Percentiles rank a stretch among this genome's conserved stretches.
Evolutionary conservation across 805 yeast species (phyloP).

Genomic region (Hanseniaspora guilliermondii): DNA sequence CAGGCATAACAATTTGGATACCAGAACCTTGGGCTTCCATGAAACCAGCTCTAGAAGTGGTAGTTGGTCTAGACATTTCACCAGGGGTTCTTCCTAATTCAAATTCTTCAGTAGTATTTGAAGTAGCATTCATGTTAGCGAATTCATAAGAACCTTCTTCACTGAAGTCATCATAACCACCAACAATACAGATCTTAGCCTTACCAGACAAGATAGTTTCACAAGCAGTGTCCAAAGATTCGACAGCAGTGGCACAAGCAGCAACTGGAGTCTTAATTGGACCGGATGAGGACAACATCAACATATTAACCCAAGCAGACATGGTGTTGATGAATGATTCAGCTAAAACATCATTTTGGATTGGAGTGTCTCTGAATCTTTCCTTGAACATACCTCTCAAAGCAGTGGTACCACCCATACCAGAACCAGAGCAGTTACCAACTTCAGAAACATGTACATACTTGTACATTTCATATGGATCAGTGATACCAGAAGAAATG

Average conservation of each 20-base stretch:
- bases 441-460: slow-evolving; percentile 97
- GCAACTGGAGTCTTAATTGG: slow-evolving; percentile 99
- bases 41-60: slow-evolving; percentile 91
- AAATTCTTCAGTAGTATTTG: slow-evolving; percentile 74
- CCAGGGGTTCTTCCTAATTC: slow-evolving; percentile 95
- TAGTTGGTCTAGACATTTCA: slow-evolving; percentile 98
- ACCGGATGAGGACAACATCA: slow-evolving; percentile 91
- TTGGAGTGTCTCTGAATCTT: slow-evolving; percentile 83
- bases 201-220: slow-evolving; percentile 88
- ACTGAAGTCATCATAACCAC: slow-evolving; percentile 99
- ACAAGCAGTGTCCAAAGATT: slow-evolving; percentile 90
- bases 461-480: slow-evolving; percentile 96
- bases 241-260: slow-evolving; percentile 98
- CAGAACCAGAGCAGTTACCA: slow-evolving; percentile 99
- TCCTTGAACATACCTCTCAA: slow-evolving; percentile 96
- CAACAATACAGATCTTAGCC: slow-evolving; percentile 92
- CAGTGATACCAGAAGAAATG: slow-evolving; percentile 87
- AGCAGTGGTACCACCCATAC: slow-evolving; percentile 99
- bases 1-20: slow-evolving; percentile 91
- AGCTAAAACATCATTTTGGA: slow-evolving; percentile 92
- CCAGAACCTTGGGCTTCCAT: slow-evolving; percentile 99
- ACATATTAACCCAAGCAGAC: slow-evolving; percentile 99
- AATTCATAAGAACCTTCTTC: slow-evolving; percentile 97
- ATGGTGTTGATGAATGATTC: slow-evolving; percentile 98
- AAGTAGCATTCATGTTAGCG: slow-evolving; percentile 97